phyloP scores from a whole-genome alignment of 2,329 filamentous ascomycete species.

The Beauveria varroae region DNA sequence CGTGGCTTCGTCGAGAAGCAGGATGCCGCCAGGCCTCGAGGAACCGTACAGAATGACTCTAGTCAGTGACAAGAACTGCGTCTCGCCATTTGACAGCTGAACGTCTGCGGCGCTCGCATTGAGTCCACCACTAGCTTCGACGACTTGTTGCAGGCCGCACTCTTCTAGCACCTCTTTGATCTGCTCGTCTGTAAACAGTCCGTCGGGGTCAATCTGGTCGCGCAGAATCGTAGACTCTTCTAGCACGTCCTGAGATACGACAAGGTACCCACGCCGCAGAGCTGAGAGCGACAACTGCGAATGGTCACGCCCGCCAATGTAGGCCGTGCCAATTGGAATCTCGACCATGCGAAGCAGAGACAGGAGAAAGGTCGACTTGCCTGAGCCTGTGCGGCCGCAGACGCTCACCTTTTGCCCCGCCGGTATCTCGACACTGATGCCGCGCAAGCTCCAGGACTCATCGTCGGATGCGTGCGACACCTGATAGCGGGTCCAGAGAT shows the following conservation, averaged over 20 bases:
- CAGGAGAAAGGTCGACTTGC: background rate
- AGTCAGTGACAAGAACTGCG: background rate
- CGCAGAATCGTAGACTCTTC: background rate
- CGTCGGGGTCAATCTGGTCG: background rate
- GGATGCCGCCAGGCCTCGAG: background rate
- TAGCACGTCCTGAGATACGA: background rate
- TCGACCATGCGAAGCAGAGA: background rate
- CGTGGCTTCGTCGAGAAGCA: conserved; percentile 1
- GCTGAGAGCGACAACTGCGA: background rate
- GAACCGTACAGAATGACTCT: background rate
- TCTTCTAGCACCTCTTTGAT: background rate
- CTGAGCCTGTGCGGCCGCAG: conserved; percentile 1
- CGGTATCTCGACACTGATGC: background rate
- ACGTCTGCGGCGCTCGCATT: background rate
- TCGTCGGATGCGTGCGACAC: background rate
- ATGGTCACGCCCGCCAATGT: background rate
- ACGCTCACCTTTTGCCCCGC: background rate
- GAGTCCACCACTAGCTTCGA: background rate
- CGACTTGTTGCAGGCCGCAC: background rate
- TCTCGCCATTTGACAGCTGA: background rate
- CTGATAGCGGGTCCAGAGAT: no score
- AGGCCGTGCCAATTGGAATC: background rate
- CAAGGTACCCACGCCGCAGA: background rate
- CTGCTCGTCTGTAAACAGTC: background rate
- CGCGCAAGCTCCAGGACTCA: background rate